phyloP scores from a whole-genome alignment of 495 filamentous ascomycete species.

The Neurospora sp. region DNA sequence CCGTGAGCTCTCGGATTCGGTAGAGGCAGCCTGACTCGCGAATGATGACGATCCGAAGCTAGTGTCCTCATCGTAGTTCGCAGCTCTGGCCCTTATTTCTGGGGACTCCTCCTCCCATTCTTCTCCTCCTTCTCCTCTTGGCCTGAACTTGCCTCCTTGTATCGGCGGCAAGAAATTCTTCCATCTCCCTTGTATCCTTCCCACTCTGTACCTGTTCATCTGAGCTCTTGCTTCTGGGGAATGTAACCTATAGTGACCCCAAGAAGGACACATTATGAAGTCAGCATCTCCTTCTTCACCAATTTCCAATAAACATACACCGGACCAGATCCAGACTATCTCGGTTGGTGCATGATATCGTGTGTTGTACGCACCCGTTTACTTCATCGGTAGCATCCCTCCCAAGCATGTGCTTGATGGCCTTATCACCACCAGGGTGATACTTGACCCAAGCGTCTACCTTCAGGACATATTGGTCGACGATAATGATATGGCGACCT shows the following conservation, averaged over 20 bases:
- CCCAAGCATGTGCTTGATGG: constrained; percentile 92
- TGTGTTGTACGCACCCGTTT: constrained; percentile 56
- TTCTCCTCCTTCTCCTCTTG: constrained; percentile 27
- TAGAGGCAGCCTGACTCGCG: constrained; percentile 24
- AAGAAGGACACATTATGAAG: not conserved
- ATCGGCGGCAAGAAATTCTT: constrained; percentile 84
- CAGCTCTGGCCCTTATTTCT: constrained; percentile 22
- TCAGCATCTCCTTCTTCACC: not conserved
- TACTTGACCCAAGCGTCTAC: constrained; percentile 79
- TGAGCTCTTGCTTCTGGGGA: constrained; percentile 63
- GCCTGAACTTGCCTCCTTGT: constrained; percentile 78
- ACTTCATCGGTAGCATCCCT: constrained; percentile 95
- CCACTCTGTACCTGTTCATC: constrained; percentile 80
- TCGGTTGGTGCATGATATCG: not conserved
- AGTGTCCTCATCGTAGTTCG: not conserved
- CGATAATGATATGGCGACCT: constrained; percentile 71
- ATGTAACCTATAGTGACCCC: constrained; percentile 53
- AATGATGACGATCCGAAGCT: constrained; percentile 7
- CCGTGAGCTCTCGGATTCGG: constrained; percentile 22
- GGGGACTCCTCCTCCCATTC: constrained; percentile 31
- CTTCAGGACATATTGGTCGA: constrained; percentile 72
- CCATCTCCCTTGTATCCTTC: constrained; percentile 74
- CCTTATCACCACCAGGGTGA: constrained; percentile 87
- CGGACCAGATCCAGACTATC: not conserved
- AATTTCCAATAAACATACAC: not conserved